phyloP scores from a whole-genome alignment of 257 asterid species.

The Paraleonurus japonicus region DNA sequence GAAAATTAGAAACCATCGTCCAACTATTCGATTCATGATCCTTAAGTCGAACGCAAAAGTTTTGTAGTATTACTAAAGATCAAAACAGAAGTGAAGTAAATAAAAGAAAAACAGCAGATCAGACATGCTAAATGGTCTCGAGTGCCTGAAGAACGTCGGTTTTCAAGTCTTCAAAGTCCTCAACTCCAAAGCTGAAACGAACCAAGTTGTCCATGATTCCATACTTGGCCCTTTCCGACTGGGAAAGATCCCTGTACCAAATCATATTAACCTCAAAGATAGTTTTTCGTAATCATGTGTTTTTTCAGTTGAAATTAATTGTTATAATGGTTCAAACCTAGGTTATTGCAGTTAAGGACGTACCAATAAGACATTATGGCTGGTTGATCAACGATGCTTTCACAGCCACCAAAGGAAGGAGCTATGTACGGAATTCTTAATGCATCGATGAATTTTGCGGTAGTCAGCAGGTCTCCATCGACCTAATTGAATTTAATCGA shows the following conservation, averaged over 20 bases:
- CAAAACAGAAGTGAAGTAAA: not conserved
- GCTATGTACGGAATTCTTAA: slow-evolving; percentile 82
- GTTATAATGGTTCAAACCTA: not conserved
- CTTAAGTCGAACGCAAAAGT: not conserved
- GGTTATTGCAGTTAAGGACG: slow-evolving; percentile 16
- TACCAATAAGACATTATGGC: slow-evolving; percentile 96
- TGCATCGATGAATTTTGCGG: slow-evolving; percentile 76
- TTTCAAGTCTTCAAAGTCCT: slow-evolving; percentile 76
- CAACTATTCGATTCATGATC: not conserved
- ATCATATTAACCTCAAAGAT: not conserved
- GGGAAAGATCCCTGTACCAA: slow-evolving; percentile 76
- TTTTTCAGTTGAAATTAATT: not conserved
- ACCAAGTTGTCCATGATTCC: slow-evolving; percentile 89
- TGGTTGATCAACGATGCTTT: slow-evolving; percentile 93
- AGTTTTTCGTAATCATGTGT: not conserved
- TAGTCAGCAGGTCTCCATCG: slow-evolving; percentile 74
- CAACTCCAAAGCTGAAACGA: slow-evolving; percentile 92
- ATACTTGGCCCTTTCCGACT: slow-evolving; percentile 69
- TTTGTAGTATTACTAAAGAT: not conserved
- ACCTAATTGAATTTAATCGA: slow-evolving; percentile 38
- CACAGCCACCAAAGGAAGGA: slow-evolving; percentile 92
- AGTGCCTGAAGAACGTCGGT: slow-evolving; percentile 88
- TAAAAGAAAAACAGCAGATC: slow-evolving; percentile 18
- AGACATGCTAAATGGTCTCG: slow-evolving; percentile 48
- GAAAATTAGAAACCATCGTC: not conserved